These are phyloP conservation scores for Blumeria graminis DNA, from an alignment of 2,329 filamentous ascomycete genomes.

Conservation along the genomic window DNA sequence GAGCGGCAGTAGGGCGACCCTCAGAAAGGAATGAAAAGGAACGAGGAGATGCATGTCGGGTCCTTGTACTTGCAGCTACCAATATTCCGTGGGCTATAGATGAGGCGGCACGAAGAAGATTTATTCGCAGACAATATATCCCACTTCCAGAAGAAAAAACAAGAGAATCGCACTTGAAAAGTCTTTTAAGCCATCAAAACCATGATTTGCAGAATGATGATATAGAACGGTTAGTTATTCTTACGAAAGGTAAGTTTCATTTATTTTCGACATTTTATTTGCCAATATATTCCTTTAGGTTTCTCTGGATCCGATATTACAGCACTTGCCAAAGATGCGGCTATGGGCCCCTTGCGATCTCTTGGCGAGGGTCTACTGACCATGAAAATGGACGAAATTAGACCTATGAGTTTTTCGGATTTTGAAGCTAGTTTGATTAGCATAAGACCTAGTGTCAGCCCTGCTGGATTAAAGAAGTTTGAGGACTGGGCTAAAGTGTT, in stretches of 20 bases:
- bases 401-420: constrained; percentile 60
- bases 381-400: constrained; percentile 85
- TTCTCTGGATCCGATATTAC: constrained; percentile 96
- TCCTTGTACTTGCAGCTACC: constrained; percentile 82
- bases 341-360: constrained; percentile 83
- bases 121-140: constrained; percentile 88
- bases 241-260: constrained; percentile 36
- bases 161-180: constrained; percentile 53
- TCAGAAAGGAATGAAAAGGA: constrained; percentile 39
- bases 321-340: constrained; percentile 85
- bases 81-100: constrained; percentile 97
- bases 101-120: constrained; percentile 72
- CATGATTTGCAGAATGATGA: constrained; percentile 38
- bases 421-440: constrained; percentile 64
- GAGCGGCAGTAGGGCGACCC: constrained; percentile 72
- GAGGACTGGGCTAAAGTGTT: constrained; percentile 89
- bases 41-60: constrained; percentile 59
- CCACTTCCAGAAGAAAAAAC: constrained; percentile 73
- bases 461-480: constrained; percentile 62
- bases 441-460: constrained; percentile 77
- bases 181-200: constrained; percentile 65
- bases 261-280: neutral
- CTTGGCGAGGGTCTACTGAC: constrained; percentile 72
- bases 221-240: constrained; percentile 44
- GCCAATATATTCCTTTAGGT: constrained; percentile 26